Evolutionary conservation across 805 yeast species (phyloP).

Genomic region (Deakozyma indianensis): DNA sequence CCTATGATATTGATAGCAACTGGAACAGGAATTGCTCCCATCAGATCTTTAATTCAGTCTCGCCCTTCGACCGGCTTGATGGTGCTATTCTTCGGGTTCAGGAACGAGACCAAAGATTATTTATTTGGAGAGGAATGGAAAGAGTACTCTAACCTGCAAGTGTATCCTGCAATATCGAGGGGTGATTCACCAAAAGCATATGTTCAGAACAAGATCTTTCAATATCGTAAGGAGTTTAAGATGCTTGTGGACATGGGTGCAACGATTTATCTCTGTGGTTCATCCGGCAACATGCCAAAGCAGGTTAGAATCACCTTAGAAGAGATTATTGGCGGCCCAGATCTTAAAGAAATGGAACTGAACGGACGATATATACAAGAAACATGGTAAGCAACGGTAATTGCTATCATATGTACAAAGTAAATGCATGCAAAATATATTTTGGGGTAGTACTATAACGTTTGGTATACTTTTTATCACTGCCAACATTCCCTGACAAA

Average conservation of each 20-base stretch:
- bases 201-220: slow-evolving; percentile 63
- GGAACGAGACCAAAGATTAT: slow-evolving; percentile 52
- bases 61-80: slow-evolving; percentile 21
- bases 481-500: slow-evolving; percentile 68
- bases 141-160: slow-evolving; percentile 21
- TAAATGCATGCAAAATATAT: background rate
- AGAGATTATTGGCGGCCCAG: slow-evolving; percentile 42
- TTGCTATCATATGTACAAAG: background rate
- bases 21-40: slow-evolving; percentile 95
- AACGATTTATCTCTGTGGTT: slow-evolving; percentile 72
- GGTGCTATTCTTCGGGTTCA: slow-evolving; percentile 60
- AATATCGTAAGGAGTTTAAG: slow-evolving; percentile 33
- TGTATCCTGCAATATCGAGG: slow-evolving; percentile 32
- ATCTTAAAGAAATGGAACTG: slow-evolving; percentile 45
- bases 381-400: slow-evolving; percentile 46
- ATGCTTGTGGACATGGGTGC: slow-evolving; percentile 43
- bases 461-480: too few relatives aligned
- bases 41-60: slow-evolving; percentile 50
- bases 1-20: slow-evolving; percentile 73
- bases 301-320: slow-evolving; percentile 72
- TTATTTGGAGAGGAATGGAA: slow-evolving; percentile 47
- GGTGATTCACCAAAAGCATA: slow-evolving; percentile 25
- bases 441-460: too few relatives aligned
- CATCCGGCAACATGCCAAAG: slow-evolving; percentile 87
- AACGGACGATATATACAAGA: slow-evolving; percentile 66